Percentiles rank a stretch among this genome's conserved stretches.
Conservation (phyloP, 495 filamentous ascomycete species). For the Darksidea phi region DNA sequence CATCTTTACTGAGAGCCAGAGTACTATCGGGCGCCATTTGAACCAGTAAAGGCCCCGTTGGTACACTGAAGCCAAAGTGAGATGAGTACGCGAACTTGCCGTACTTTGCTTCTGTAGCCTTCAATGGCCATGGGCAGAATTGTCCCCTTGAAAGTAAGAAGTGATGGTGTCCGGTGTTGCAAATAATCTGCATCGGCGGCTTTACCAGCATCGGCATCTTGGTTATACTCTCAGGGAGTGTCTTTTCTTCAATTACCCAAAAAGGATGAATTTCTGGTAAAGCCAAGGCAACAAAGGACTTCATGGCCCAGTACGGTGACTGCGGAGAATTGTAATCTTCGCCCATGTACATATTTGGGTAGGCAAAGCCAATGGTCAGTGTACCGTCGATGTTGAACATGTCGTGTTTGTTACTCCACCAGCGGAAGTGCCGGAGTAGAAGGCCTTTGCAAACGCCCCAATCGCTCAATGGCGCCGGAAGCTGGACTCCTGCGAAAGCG, state of each 20-base stretch:
- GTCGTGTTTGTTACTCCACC: conserved; percentile 20
- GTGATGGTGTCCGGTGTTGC: conserved; percentile 18
- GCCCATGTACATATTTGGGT: conserved; percentile 27
- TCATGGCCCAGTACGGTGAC: conserved; percentile 26
- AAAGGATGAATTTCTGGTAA: conserved; percentile 6
- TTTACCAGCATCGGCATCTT: neutral
- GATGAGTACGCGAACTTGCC: conserved; percentile 26
- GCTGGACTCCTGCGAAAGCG: conserved; percentile 4
- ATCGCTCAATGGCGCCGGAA: conserved; percentile 7
- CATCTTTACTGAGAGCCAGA: conserved; percentile 17
- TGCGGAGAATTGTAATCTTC: conserved; percentile 28
- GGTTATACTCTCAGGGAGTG: neutral
- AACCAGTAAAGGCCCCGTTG: conserved; percentile 7
- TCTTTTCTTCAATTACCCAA: conserved; percentile 16
- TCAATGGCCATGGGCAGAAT: conserved; percentile 28
- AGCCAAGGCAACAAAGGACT: conserved; percentile 17
- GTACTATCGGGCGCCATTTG: conserved; percentile 25
- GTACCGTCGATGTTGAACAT: conserved; percentile 26
- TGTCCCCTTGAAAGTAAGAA: conserved; percentile 19
- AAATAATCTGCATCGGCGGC: conserved; percentile 19
- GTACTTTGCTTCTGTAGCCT: conserved; percentile 28
- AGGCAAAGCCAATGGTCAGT: conserved; percentile 21
- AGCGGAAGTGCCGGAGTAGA: conserved; percentile 18
- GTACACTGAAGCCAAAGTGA: conserved; percentile 24
- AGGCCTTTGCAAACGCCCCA: conserved; percentile 20